Evolutionary conservation across 2,329 filamentous ascomycete genomes (phyloP).

Genomic region (Botrytis aclada): DNA sequence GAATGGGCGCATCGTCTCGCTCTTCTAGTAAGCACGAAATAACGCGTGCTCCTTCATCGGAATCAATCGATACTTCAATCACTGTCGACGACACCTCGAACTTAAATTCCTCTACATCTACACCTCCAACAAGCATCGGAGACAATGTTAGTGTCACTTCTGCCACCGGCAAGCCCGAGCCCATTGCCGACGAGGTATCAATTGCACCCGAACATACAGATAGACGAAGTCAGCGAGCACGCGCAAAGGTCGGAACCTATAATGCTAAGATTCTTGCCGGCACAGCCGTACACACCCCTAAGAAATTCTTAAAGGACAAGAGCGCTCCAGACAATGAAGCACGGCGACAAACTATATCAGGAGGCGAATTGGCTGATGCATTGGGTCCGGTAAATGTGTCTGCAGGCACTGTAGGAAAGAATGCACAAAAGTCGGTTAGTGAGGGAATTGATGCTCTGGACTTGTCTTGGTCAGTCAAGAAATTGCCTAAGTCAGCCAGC

Average conservation of each 20-base stretch:
- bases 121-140: constrained; percentile 64
- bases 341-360: constrained; percentile 47
- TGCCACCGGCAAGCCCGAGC: constrained; percentile 39
- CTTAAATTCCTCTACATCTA: constrained; percentile 40
- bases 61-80: constrained; percentile 32
- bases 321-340: constrained; percentile 21
- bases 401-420: constrained; percentile 30
- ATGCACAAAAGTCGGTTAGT: constrained; percentile 34
- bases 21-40: constrained; percentile 22
- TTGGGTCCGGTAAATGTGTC: constrained; percentile 35
- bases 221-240: constrained; percentile 53
- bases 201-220: constrained; percentile 23
- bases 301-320: constrained; percentile 44
- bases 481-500: constrained; percentile 39
- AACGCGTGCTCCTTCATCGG: constrained; percentile 32
- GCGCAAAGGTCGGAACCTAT: constrained; percentile 59
- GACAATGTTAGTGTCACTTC: constrained; percentile 59
- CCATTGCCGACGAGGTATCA: constrained; percentile 15
- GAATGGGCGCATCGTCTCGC: constrained; percentile 25
- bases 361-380: constrained; percentile 37
- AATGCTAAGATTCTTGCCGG: constrained; percentile 63
- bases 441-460: constrained; percentile 49
- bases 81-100: constrained; percentile 34
- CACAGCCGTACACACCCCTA: constrained; percentile 53
- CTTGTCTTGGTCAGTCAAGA: constrained; percentile 44